Conservation (phyloP, 805 yeast species). For the Phaffomyces antillensis region DNA sequence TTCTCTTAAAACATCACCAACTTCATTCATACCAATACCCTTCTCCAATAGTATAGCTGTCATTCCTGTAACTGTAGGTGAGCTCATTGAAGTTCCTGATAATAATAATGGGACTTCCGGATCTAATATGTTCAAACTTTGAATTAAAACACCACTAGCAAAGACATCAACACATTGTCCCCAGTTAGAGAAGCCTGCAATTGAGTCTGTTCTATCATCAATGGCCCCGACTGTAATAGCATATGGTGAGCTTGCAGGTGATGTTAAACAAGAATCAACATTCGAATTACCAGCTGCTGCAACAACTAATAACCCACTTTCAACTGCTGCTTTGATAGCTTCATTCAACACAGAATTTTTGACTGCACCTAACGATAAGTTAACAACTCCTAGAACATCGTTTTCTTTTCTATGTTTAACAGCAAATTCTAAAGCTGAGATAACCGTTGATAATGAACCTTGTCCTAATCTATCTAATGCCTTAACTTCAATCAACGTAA, state of each 20-base stretch:
- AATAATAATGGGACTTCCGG: conserved; percentile 23
- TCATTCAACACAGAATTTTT: conserved; percentile 59
- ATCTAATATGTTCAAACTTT: conserved; percentile 40
- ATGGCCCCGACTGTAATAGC: conserved; percentile 87
- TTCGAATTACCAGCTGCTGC: conserved; percentile 87
- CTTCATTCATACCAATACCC: conserved; percentile 38
- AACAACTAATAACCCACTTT: conserved; percentile 63
- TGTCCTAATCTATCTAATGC: conserved; percentile 62
- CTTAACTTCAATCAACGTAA: conserved; percentile 63
- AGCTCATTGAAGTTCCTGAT: conserved; percentile 80
- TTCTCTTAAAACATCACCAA: conserved; percentile 36
- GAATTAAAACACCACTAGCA: conserved; percentile 71
- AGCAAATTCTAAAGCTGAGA: conserved; percentile 61
- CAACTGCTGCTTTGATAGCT: conserved; percentile 70
- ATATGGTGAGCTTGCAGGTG: conserved; percentile 73
- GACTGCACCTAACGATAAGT: conserved; percentile 74
- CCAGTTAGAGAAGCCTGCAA: conserved; percentile 85
- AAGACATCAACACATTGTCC: conserved; percentile 86
- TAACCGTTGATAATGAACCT: conserved; percentile 61
- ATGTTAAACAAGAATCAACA: conserved; percentile 70
- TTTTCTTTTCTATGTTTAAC: conserved; percentile 45
- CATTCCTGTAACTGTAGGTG: conserved; percentile 68
- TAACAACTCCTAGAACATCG: conserved; percentile 53
- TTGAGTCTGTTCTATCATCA: conserved; percentile 60
- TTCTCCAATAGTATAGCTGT: conserved; percentile 47